A percentile compares a stretch with the other conserved stretches of the same genome.
These are phyloP conservation scores for Gossypium stocksii DNA, from an alignment of 345 rosid species.

Conservation along the genomic window DNA sequence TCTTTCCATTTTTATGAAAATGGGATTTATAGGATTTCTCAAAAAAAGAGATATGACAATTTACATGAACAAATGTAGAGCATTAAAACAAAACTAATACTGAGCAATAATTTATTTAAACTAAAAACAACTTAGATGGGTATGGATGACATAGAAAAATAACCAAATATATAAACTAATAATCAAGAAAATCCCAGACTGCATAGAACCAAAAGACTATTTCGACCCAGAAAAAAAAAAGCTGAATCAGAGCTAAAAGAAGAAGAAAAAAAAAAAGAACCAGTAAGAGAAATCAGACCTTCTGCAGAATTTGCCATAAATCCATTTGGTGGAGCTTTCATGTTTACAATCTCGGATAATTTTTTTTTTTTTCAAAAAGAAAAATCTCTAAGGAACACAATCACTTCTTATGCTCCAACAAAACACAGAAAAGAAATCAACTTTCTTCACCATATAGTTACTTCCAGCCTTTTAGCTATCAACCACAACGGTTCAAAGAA, in stretches of 20 bases:
- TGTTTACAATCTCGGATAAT: slow-evolving; percentile 28
- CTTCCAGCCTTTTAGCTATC: background rate
- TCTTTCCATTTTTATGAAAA: slow-evolving; percentile 11
- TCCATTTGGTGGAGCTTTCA: slow-evolving; percentile 93
- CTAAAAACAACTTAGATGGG: background rate
- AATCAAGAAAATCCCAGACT: background rate
- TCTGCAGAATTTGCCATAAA: slow-evolving; percentile 56
- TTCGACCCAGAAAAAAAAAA: background rate
- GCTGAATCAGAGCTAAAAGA: background rate
- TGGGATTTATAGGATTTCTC: slow-evolving; percentile 8
- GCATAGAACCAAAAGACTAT: background rate
- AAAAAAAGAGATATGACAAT: background rate
- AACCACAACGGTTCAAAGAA: background rate
- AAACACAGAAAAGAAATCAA: background rate
- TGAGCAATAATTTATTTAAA: background rate
- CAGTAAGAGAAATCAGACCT: slow-evolving; percentile 40
- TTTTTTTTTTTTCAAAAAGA: background rate
- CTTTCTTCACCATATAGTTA: slow-evolving; percentile 15
- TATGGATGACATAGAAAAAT: background rate
- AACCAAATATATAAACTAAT: background rate
- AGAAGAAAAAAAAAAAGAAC: background rate
- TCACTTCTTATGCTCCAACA: slow-evolving; percentile 16
- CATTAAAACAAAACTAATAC: background rate
- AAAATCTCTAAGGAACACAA: slow-evolving; percentile 13
- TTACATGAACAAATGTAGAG: background rate